These are phyloP conservation scores for Ogataea allantospora DNA, from an alignment of 805 yeast genomes.

Conservation along the genomic window DNA sequence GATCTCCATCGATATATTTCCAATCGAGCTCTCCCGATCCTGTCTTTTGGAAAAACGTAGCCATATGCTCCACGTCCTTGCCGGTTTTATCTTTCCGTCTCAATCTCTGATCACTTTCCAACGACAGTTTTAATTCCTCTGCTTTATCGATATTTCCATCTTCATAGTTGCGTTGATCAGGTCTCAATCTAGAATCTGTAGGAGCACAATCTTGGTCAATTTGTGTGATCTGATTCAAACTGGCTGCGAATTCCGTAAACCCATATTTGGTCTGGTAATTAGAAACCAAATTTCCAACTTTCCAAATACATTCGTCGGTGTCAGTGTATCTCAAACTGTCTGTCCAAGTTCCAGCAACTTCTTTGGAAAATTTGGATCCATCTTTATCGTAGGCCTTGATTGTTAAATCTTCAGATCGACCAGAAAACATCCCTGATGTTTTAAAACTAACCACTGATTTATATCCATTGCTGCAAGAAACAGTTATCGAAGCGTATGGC, in stretches of 20 bases:
- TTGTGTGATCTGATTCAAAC: constrained; percentile 73
- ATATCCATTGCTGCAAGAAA: constrained; percentile 66
- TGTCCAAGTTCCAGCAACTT: constrained; percentile 82
- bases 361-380: constrained; percentile 34
- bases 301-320: constrained; percentile 57
- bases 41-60: constrained; percentile 59
- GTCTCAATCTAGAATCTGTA: constrained; percentile 87
- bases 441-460: constrained; percentile 71
- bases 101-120: constrained; percentile 80
- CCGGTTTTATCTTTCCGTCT: constrained; percentile 62
- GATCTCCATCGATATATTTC: constrained; percentile 54
- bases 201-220: constrained; percentile 75
- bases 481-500: constrained; percentile 67
- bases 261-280: constrained; percentile 72
- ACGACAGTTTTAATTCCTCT: constrained; percentile 59
- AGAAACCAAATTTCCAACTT: constrained; percentile 60
- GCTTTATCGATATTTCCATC: constrained; percentile 68
- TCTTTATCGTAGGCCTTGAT: constrained; percentile 42
- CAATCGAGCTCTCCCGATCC: constrained; percentile 44
- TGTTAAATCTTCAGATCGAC: constrained; percentile 68
- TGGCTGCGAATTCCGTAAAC: constrained; percentile 77
- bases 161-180: constrained; percentile 77
- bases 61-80: constrained; percentile 44
- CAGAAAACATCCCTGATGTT: constrained; percentile 80
- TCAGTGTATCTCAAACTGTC: constrained; percentile 50